Conservation (phyloP, 164 flowering plant genomes). For the Vitis rupestris region DNA sequence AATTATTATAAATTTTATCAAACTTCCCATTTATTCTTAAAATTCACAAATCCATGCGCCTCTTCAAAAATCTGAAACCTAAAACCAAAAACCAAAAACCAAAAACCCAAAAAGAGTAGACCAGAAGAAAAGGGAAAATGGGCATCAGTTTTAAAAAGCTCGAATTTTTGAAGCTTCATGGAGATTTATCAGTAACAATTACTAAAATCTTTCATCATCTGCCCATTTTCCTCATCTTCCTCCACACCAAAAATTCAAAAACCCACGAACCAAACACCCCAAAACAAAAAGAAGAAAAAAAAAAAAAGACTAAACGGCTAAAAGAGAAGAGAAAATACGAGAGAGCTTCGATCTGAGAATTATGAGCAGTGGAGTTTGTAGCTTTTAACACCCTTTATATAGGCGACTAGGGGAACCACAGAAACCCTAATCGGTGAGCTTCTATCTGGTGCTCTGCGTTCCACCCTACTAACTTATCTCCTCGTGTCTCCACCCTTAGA, state of each 20-base stretch:
- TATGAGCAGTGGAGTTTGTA: no score
- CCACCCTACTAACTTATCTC: no score
- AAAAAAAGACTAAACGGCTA: neutral
- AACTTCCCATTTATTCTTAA: no score
- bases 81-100: neutral
- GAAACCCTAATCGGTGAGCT: no score
- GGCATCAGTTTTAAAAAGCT: conserved; percentile 41
- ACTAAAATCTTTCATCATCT: conserved; percentile 16
- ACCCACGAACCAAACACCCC: neutral
- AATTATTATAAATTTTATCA: no score
- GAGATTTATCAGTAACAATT: conserved; percentile 3
- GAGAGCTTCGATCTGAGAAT: no score
- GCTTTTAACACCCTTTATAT: no score
- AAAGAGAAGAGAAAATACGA: no score
- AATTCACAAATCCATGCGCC: no score
- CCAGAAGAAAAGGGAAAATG: neutral
- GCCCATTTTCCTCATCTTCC: conserved; percentile 7
- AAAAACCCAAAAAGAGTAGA: neutral
- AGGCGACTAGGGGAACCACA: no score
- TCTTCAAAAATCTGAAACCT: neutral
- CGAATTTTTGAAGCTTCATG: conserved; percentile 23
- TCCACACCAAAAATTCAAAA: neutral
- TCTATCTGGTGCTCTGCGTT: no score
- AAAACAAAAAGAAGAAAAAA: neutral
- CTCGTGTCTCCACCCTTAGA: no score